These are phyloP conservation scores for Rhizomucor miehei DNA, from an alignment of 371 early-diverging fungal species.

Conservation along the genomic window DNA sequence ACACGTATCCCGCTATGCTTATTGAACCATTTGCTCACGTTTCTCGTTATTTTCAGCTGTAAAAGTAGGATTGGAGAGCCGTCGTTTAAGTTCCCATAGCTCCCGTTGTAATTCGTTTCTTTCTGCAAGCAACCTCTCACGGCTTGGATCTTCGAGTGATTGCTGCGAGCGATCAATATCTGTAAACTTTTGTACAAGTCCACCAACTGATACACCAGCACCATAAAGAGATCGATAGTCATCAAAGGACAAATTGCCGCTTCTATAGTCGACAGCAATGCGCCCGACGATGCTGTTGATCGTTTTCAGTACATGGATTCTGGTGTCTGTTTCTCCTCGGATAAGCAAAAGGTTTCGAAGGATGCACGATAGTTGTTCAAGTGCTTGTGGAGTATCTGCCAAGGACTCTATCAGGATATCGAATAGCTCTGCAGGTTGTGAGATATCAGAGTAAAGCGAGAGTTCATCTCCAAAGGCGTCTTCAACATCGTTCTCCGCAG, in stretches of 20 bases:
- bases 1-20: not conserved
- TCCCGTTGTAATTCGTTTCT: constrained; percentile 25
- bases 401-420: constrained; percentile 56
- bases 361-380: constrained; percentile 65
- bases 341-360: constrained; percentile 71
- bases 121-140: constrained; percentile 22
- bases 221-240: constrained; percentile 13
- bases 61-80: not conserved
- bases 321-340: constrained; percentile 65
- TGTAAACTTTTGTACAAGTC: constrained; percentile 64
- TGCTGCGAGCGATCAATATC: constrained; percentile 66
- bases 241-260: constrained; percentile 33
- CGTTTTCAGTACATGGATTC: constrained; percentile 70
- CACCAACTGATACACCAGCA: constrained; percentile 26
- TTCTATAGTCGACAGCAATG: constrained; percentile 77
- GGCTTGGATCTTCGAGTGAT: too few species aligned
- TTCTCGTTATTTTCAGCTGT: not conserved
- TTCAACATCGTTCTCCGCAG: constrained; percentile 62
- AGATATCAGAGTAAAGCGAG: constrained; percentile 24
- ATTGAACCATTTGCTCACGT: constrained; percentile 4
- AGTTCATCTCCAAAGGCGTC: constrained; percentile 19
- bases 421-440: constrained; percentile 71
- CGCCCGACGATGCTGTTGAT: constrained; percentile 75
- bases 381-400: constrained; percentile 62
- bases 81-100: constrained; percentile 1